Evolutionary conservation across 768 basidiomycete genomes (phyloP), one percentile per base, ranked within the genome.

Genomic region (Leccinum barrowsii): DNA sequence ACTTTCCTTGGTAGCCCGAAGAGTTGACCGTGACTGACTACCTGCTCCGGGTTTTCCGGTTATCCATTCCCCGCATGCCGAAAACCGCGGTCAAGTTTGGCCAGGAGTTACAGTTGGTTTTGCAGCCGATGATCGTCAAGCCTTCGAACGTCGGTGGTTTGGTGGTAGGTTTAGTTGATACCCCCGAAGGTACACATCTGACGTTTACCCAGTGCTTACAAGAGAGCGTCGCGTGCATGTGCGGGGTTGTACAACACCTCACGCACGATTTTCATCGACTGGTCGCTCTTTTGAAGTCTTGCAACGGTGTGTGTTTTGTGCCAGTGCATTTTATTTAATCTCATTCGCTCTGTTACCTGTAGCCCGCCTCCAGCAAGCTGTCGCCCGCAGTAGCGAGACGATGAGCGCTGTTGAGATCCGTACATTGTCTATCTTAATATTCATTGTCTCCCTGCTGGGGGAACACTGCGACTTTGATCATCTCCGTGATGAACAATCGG

Each of bases 171-270:
- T 44, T 35, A 54, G 11, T 22, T n/a, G 13, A 30, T 28, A 19
- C 12, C 3, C 19, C 7, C 3, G 28, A 32, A 21, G 10, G 37
- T 46, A 2, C 12, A 28, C 28, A 19, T 49, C 50, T 61, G n/a
- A 60, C 24, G 47, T 37, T 24, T 34, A 48, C 24, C 46, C 2
- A 94, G 89, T 86, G 89, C 21, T 73, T 98, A 32, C 93, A 95
- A 75, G 97, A 98, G 73, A 85, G 86, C 12, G 90, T 98, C 13
- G 92, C 92, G 0, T 98, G 95, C 63, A 86, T 96, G 77, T 96
- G 94, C 68, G 82, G 84, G 0, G 89, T 90, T 1, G 87, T 95
- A 1, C 85, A 86, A 52, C 76, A 90, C 63, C 79, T 98, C 17
- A 98, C 97, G 0, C 90, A 92, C 59, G 94, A 98, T 63, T 96